A percentile compares a stretch with the other conserved stretches of the same genome.
Conservation (phyloP, 345 rosid genomes). For the Sonneratia alba region DNA sequence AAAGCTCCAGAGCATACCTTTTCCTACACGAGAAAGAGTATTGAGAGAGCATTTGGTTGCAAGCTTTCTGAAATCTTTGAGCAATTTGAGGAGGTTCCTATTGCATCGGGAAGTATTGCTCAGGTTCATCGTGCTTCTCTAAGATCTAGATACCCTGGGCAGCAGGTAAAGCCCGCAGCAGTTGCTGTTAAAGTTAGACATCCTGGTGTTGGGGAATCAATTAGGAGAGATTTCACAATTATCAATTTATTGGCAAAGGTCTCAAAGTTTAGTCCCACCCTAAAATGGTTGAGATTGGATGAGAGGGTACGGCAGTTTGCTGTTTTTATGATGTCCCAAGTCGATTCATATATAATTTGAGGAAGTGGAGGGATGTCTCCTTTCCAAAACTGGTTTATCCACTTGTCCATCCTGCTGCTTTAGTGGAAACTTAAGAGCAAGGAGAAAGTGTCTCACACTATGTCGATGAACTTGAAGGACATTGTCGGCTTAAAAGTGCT, state of each 20-base stretch:
- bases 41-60: conserved; percentile 88
- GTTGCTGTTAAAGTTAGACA: conserved; percentile 99
- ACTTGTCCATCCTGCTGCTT: conserved; percentile 90
- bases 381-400: conserved; percentile 95
- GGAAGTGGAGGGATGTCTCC: conserved; percentile 88
- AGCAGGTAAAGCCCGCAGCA: conserved; percentile 47
- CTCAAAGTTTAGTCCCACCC: conserved; percentile 57
- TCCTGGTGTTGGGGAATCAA: conserved; percentile 85
- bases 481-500: conserved; percentile 46
- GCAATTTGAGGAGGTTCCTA: conserved; percentile 74
- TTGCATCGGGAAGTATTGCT: conserved; percentile 98
- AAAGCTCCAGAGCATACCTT: conserved; percentile 88
- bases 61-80: conserved; percentile 77
- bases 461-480: conserved; percentile 74
- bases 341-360: conserved; percentile 88
- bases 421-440: conserved; percentile 91
- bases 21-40: conserved; percentile 61
- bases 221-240: conserved; percentile 73
- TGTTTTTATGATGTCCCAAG: conserved; percentile 98
- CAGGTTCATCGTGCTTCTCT: conserved; percentile 87
- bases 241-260: conserved; percentile 63
- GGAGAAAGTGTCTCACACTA: conserved; percentile 84
- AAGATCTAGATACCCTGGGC: conserved; percentile 70
- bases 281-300: conserved; percentile 90
- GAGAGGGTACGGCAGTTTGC: conserved; percentile 95